Base-by-base conservation (phyloP, 2,329 filamentous ascomycete genomes). In the Colletotrichum sp. region DNA sequence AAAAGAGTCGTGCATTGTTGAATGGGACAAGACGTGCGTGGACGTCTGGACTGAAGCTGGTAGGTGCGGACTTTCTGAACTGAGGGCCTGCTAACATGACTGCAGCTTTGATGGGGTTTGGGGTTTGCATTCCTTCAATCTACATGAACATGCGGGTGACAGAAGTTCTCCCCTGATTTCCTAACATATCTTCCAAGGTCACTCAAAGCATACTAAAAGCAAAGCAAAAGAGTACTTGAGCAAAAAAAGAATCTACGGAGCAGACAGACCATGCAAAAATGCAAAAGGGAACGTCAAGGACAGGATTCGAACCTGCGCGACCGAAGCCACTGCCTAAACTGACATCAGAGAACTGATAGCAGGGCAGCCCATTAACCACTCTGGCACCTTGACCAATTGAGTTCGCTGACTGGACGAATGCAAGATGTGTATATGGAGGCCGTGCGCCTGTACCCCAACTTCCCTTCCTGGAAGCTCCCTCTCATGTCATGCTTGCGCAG, bases 321-420 rank as follows among this genome's bases (percentile, higher is more conserved):
- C 68, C 68, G 68, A 70, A 70, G 68, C 68, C 68, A 70, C 68
- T 70, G 68, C 68, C 68, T 70, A 1, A 12, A 2, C 68, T 43
- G n/a, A 16, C 4, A 13, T 70, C 68, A 70, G 57, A 28, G 36
- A 63, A 12, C 28, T 55, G 57, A 70, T 70, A 70, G 68, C 68
- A 70, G 68, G 68, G 68, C 68, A 70, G 68, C 68, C 68, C 68
- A 70, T 70, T 70, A 70, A 70, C 68, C 68, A 70, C 68, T 70
- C 68, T 70, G 68, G 68, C 68, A 70, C 68, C 68, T 70, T 70
- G 68, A 70, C 68, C 61, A 64, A 64, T 64, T 5, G 36, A 7
- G 1, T 21, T 43, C 6, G 60, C 12, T 48, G 9, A 3, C 0
- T 2, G 4, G 1, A 0, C 0, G 0, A 18, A 1, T 3, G 18